Base-by-base conservation (phyloP, 2,329 filamentous ascomycete genomes). In the Ophiosphaerella narmari region DNA sequence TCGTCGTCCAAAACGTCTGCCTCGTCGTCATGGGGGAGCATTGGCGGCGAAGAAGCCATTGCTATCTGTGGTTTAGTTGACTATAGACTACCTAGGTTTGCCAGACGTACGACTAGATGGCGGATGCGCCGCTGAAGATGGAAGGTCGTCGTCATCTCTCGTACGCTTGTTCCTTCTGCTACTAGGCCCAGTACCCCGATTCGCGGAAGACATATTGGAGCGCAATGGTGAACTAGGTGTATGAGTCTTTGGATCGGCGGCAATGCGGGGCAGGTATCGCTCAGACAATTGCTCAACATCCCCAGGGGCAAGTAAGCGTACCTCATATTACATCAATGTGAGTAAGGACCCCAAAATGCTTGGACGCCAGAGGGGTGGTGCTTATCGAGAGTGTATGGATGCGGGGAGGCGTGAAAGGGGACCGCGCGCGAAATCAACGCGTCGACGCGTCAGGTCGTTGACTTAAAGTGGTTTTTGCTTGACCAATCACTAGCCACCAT, bases 171-270 rank as follows among this genome's bases (percentile, higher is more conserved):
- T 89, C 53, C 84, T 80, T 54, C 80, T 75, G 58, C 76, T 81
- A 56, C 77, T 64, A 45, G 75, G 76, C 14, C 75, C 74, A 48
- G 82, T 72, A 45, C 90, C 90, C 62, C 90, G 86, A 75, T 96
- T 96, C 65, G 87, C 91, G 59, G 91, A 92, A 53, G 87, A 86
- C 80, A 89, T 88, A 76, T 86, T 91, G 63, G 86, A 82, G 74
- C 88, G 86, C 54, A 95, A 82, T 71, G 92, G 91, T 73, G 91
- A 95, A 80, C 90, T 95, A 69, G 26, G 14, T 39, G 41, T 62
- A 67, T 50, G 67, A 60, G 32, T 35, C 38, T 29, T 34, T 51
- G 55, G 42, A 51, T 39, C 43, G 47, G 51, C 39, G 50, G 51
- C 52, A 51, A 55, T 41, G 59, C 59, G 63, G 57, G 58, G 65